Conservation (phyloP, 345 rosid species). For the Eucalyptus pauciflora region DNA sequence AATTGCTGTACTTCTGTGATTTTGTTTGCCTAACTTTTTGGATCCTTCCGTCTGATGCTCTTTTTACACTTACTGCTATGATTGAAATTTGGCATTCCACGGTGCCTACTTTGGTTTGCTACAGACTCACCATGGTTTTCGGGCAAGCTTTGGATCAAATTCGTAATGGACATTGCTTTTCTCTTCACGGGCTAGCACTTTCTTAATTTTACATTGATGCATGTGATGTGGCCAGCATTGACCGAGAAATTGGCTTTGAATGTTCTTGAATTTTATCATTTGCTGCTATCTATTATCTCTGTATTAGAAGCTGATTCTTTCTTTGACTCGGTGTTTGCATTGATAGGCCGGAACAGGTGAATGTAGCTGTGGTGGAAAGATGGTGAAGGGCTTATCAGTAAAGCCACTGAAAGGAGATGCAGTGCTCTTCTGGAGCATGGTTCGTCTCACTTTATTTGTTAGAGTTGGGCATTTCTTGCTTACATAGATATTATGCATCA, state of each 20-base stretch:
- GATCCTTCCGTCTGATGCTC: neutral
- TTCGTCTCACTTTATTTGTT: slow-evolving; percentile 19
- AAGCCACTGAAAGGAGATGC: slow-evolving; percentile 89
- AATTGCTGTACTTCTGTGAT: neutral
- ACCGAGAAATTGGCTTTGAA: neutral
- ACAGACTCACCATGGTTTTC: neutral
- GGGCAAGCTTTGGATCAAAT: neutral
- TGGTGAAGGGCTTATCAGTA: slow-evolving; percentile 65
- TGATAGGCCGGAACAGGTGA: slow-evolving; percentile 77
- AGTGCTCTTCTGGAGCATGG: slow-evolving; percentile 99
- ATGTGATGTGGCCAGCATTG: neutral
- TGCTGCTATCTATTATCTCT: neutral
- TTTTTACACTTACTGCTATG: neutral
- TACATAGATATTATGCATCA: neutral
- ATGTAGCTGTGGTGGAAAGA: slow-evolving; percentile 82
- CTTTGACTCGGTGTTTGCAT: neutral
- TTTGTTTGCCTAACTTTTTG: neutral
- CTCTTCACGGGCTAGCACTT: neutral
- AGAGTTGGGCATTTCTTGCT: neutral
- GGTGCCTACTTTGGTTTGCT: neutral
- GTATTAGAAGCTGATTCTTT: neutral
- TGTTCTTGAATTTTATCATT: neutral
- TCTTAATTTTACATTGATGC: neutral
- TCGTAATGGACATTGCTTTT: neutral
- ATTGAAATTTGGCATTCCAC: neutral